Conservation (phyloP, 345 rosid genomes). For the Raphanus sativus region DNA sequence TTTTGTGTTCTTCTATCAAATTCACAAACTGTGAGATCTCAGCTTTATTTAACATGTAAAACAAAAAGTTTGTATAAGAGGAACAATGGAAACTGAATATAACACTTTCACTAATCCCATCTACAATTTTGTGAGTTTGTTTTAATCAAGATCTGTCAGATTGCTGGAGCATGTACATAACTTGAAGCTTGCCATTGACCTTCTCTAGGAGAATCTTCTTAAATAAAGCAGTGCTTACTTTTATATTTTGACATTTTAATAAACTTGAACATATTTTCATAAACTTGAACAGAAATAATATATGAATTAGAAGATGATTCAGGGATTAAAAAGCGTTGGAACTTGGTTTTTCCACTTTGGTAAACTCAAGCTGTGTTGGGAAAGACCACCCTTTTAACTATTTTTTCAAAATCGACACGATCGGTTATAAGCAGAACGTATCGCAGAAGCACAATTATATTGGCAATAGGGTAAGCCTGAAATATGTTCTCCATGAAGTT, state of each 20-base stretch:
- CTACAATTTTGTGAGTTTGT: not conserved
- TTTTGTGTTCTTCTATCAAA: no score
- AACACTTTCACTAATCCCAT: not conserved
- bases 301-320: not conserved
- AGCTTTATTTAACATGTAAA: not conserved
- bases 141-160: not conserved
- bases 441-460: not conserved
- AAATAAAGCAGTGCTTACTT: conserved; percentile 82
- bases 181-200: conserved; percentile 44
- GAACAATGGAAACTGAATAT: not conserved
- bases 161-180: conserved; percentile 6
- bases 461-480: not conserved
- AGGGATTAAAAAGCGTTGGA: not conserved
- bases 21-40: no score
- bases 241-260: conserved; percentile 8
- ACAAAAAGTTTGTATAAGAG: not conserved
- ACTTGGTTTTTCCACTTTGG: not conserved
- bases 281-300: not conserved
- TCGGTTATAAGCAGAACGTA: no score
- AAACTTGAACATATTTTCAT: no score
- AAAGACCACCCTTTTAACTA: not conserved
- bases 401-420: no score
- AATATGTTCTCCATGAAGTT: not conserved
- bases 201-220: conserved; percentile 78
- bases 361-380: not conserved